Conservation (phyloP, 2,329 filamentous ascomycete genomes). For the Sporothrix luriei region DNA sequence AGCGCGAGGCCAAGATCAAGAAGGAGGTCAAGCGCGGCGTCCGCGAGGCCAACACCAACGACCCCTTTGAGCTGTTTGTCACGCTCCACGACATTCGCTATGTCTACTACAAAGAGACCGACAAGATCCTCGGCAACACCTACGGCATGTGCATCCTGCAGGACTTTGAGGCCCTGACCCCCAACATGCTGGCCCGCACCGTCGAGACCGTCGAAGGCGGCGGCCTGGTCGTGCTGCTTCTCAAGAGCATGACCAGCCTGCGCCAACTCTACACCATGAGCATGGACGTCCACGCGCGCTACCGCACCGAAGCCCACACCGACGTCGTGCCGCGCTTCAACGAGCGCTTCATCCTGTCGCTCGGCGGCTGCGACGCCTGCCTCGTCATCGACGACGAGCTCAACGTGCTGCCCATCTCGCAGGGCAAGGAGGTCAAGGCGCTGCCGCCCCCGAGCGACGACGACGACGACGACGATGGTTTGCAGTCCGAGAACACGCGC, state of each 20-base stretch:
- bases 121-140: conserved; percentile 97
- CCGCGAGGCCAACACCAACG: conserved; percentile 86
- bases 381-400: conserved; percentile 96
- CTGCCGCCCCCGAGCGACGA: conserved; percentile 76
- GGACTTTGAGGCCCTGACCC: conserved; percentile 96
- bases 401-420: conserved; percentile 95
- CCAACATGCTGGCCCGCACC: conserved; percentile 91
- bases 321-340: conserved; percentile 97
- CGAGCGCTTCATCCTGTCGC: conserved; percentile 91
- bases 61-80: conserved; percentile 96
- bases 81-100: conserved; percentile 97
- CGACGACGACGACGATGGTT: conserved; percentile 62
- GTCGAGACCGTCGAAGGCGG: conserved; percentile 98
- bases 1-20: conserved; percentile 97
- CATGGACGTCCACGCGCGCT: conserved; percentile 97
- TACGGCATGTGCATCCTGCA: conserved; percentile 83
- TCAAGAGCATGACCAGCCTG: conserved; percentile 96
- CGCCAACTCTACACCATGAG: conserved; percentile 96
- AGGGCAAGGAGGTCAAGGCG: conserved; percentile 83
- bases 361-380: conserved; percentile 93
- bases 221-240: conserved; percentile 81
- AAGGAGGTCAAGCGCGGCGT: conserved; percentile 96
- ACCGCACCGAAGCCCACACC: conserved; percentile 92
- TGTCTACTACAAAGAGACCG: conserved; percentile 99
- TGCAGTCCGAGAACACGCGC: conserved; percentile 65